Percentiles rank a stretch among this genome's conserved stretches.
Evolutionary conservation across 176 grass and related monocot species (phyloP).

Genomic region (Phyllostachys edulis): DNA sequence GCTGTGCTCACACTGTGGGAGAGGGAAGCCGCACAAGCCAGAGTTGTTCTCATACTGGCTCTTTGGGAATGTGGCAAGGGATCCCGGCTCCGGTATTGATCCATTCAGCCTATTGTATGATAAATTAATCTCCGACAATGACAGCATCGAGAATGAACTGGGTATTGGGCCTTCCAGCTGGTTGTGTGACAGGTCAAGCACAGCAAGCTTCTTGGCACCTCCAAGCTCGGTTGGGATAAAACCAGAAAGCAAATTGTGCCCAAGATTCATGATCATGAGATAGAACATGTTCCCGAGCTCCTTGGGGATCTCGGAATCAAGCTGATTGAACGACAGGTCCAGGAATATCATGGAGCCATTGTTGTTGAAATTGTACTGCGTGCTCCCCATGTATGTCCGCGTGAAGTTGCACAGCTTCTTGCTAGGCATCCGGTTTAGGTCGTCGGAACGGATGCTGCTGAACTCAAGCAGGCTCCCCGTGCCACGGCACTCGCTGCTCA

Average conservation of each 20-base stretch:
- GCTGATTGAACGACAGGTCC: slow-evolving; percentile 46
- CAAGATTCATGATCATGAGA: slow-evolving; percentile 26
- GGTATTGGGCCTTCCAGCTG: slow-evolving; percentile 43
- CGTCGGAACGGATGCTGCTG: neutral
- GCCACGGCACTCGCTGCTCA: slow-evolving; percentile 48
- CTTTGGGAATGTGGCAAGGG: neutral
- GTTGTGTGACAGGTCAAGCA: slow-evolving; percentile 41
- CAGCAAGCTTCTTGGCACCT: neutral
- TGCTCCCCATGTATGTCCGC: slow-evolving; percentile 58
- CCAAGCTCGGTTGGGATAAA: slow-evolving; percentile 31
- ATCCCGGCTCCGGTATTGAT: neutral
- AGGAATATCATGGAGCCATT: slow-evolving; percentile 38
- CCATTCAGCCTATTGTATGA: slow-evolving; percentile 34
- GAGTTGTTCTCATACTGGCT: neutral
- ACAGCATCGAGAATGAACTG: slow-evolving; percentile 35
- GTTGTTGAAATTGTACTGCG: slow-evolving; percentile 48
- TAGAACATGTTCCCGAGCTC: slow-evolving; percentile 38
- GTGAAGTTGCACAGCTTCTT: slow-evolving; percentile 54
- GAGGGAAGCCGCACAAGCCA: neutral
- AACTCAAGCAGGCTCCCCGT: slow-evolving; percentile 54
- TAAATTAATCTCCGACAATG: slow-evolving; percentile 36
- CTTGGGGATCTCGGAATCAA: slow-evolving; percentile 28
- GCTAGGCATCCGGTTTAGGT: slow-evolving; percentile 30
- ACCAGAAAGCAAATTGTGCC: slow-evolving; percentile 41
- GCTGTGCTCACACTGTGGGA: neutral